Evolutionary conservation across 1,284 basidiomycete genomes (phyloP).

Genomic region (Ceratobasidium sp.): DNA sequence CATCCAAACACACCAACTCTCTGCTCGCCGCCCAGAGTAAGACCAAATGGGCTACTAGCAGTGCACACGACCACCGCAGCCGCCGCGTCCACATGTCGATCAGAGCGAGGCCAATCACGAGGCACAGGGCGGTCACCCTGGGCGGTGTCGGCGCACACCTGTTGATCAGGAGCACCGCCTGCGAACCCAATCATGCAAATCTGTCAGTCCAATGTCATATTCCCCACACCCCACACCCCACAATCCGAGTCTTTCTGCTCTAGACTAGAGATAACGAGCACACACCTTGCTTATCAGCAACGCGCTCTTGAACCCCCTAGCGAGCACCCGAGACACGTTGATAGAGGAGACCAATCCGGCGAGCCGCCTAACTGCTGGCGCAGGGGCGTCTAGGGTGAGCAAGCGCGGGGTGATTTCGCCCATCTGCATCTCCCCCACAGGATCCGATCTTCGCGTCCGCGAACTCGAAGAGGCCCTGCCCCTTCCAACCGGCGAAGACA

Average conservation of each 20-base stretch:
- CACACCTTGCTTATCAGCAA: constrained; percentile 37
- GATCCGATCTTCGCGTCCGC: constrained; percentile 35
- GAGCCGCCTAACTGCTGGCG: constrained; percentile 17
- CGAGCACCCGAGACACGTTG: constrained; percentile 37
- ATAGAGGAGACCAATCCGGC: constrained; percentile 27
- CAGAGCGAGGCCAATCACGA: constrained; percentile 38
- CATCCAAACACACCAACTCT: constrained; percentile 23
- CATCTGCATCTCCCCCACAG: constrained; percentile 34
- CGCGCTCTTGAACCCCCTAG: constrained; percentile 37
- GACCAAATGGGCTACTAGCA: constrained; percentile 15
- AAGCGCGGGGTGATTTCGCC: constrained; percentile 30
- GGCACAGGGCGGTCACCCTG: constrained; percentile 27
- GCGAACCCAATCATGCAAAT: constrained; percentile 13
- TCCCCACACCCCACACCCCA: constrained; percentile 1
- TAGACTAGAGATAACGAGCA: constrained; percentile 1
- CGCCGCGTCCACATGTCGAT: constrained; percentile 39
- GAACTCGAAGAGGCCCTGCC: constrained; percentile 22
- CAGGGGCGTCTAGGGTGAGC: constrained; percentile 39
- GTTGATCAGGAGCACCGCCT: constrained; percentile 39
- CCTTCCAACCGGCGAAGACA: background rate
- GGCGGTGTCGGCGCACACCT: constrained; percentile 34
- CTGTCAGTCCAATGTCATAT: background rate
- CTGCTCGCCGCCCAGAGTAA: constrained; percentile 25
- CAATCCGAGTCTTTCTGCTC: background rate
- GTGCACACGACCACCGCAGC: constrained; percentile 37